phyloP scores from a whole-genome alignment of 163 green algal species.

The Chlorella variabilis region DNA sequence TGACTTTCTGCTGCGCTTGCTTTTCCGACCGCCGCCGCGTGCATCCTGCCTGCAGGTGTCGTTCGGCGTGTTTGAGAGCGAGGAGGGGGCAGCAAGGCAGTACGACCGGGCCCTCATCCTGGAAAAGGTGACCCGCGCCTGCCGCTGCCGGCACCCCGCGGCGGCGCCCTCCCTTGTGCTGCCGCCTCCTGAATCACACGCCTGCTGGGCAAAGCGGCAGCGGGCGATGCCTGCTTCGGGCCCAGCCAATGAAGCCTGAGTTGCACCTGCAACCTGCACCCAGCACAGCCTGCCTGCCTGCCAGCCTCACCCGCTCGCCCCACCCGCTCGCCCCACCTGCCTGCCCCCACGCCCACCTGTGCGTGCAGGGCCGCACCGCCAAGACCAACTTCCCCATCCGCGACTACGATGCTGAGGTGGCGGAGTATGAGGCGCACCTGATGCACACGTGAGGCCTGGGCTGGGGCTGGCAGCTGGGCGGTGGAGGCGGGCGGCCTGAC shows the following conservation, averaged over 20 bases:
- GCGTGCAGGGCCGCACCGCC: slow-evolving; percentile 53
- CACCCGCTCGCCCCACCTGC: too few relatives aligned
- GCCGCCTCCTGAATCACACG: too few relatives aligned
- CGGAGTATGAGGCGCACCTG: slow-evolving; percentile 44
- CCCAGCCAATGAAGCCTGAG: too few relatives aligned
- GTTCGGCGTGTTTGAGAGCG: slow-evolving; percentile 70
- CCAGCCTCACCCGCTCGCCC: not conserved
- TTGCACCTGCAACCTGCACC: not conserved
- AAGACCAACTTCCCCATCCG: slow-evolving; percentile 79
- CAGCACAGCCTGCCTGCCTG: not conserved
- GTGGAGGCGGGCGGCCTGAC: too few relatives aligned
- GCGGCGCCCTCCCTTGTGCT: too few relatives aligned
- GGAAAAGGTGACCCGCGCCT: too few relatives aligned
- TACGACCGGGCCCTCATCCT: slow-evolving; percentile 78
- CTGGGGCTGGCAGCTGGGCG: not conserved
- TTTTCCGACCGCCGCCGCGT: too few relatives aligned
- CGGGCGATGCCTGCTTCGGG: too few relatives aligned
- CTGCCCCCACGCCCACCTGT: too few relatives aligned
- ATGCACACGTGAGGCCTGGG: slow-evolving; percentile 21
- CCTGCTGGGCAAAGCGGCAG: not conserved
- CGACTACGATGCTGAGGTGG: slow-evolving; percentile 66
- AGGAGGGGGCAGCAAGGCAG: slow-evolving; percentile 69
- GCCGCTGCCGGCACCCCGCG: too few relatives aligned
- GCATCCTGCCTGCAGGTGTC: slow-evolving; percentile 62
- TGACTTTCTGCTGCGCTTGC: too few relatives aligned